Conservation (phyloP, 2,329 filamentous ascomycete species). For the Hypoxylon sp. region DNA sequence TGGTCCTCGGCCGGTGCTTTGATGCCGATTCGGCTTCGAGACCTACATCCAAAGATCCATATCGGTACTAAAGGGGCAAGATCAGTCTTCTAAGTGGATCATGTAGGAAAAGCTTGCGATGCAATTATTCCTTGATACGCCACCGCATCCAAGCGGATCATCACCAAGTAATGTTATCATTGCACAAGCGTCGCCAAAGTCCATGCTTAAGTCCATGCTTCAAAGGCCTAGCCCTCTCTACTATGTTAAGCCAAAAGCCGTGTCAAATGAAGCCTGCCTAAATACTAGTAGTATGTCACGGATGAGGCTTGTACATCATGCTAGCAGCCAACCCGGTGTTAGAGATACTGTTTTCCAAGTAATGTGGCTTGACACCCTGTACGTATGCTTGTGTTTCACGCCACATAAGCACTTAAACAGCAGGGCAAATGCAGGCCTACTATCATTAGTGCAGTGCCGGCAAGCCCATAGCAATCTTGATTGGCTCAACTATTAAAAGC, state of each 20-base stretch:
- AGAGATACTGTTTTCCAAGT: neutral
- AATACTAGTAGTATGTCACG: constrained; percentile 10
- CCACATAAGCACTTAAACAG: constrained; percentile 18
- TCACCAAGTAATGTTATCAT: constrained; percentile 28
- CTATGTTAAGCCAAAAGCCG: constrained; percentile 5
- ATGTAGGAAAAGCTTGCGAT: constrained; percentile 25
- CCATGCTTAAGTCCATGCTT: constrained; percentile 12
- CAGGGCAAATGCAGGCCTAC: constrained; percentile 11
- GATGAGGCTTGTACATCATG: constrained; percentile 20
- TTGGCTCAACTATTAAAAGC: constrained; percentile 26
- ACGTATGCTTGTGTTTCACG: constrained; percentile 22
- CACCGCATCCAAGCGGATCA: constrained; percentile 30
- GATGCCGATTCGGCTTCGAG: constrained; percentile 42
- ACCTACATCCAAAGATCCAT: constrained; percentile 33
- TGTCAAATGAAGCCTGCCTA: constrained; percentile 13
- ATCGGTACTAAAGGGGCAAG: constrained; percentile 36
- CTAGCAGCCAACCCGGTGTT: constrained; percentile 6
- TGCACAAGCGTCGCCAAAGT: constrained; percentile 25
- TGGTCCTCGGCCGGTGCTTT: constrained; percentile 38
- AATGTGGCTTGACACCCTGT: constrained; percentile 40
- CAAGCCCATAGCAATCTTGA: constrained; percentile 12
- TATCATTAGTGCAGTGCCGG: constrained; percentile 3
- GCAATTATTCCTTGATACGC: constrained; percentile 28
- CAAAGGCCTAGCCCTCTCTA: constrained; percentile 34
- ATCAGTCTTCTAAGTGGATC: constrained; percentile 31